Evolutionary conservation across 2,329 filamentous ascomycete genomes (phyloP).

Genomic region (Botrytis elliptica): DNA sequence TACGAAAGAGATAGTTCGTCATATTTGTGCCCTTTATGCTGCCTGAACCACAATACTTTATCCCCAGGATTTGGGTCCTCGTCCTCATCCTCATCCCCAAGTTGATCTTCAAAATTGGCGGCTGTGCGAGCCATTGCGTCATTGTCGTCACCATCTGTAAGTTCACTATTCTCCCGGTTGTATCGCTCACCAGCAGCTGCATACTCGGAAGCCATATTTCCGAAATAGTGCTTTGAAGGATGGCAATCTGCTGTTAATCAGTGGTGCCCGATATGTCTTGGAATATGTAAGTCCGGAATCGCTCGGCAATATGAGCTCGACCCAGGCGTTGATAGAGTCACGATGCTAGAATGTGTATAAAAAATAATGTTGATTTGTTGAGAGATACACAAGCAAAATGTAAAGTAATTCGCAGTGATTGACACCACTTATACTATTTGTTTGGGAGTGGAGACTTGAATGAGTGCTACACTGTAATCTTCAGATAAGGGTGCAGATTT

Average conservation of each 20-base stretch:
- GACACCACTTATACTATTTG: background rate
- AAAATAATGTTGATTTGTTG: no score
- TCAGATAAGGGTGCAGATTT: background rate
- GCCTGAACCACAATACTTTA: background rate
- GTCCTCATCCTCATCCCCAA: background rate
- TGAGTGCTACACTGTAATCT: background rate
- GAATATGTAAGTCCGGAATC: background rate
- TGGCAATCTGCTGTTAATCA: background rate
- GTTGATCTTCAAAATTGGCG: background rate
- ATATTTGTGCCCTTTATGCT: background rate
- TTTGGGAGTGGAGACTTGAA: background rate
- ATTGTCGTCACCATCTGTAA: background rate
- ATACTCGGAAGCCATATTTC: background rate
- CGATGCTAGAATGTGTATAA: no score
- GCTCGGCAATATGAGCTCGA: background rate
- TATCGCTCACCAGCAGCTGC: background rate
- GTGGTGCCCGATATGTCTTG: background rate
- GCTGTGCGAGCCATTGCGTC: background rate
- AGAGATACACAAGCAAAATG: background rate
- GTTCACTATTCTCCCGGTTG: background rate
- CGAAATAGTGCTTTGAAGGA: background rate
- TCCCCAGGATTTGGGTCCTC: slow-evolving; percentile 12
- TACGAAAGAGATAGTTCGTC: background rate
- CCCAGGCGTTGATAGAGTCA: background rate
- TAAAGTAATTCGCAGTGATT: background rate